Base-by-base conservation (phyloP, 192 early-diverging fungal species). In the Gryganskiella cystojenkinii region DNA sequence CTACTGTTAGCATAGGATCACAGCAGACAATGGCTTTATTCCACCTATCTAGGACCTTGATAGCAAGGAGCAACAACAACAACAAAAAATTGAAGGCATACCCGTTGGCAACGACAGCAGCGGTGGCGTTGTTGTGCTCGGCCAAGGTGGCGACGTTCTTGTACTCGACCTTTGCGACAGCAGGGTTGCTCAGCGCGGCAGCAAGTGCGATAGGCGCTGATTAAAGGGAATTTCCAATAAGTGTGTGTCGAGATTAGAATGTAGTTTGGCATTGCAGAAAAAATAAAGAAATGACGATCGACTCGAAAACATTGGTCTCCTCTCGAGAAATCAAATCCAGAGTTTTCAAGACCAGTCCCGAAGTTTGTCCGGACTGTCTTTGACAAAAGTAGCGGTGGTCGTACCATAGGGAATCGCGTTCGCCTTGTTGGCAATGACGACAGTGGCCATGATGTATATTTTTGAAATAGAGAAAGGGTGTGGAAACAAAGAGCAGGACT, bases 401-500 rank as follows among this genome's bases (percentile, higher is more conserved):
- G 27, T 74, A 54, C 88, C 81, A 69, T 84, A 88, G 7, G 88
- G 81, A 6, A 83, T 51, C 33, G 81, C 73, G 4, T 81, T 20
- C 33, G 85, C 88, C 80, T 90, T 90, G 53, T 88, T 83, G n/a
- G 88, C 88, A 44, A 90, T 59, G 33, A 82, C 79, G 44, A 90
- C 75, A 61, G 79, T 79, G 24, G 80, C 71, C 86, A 86, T 86
- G 69, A 45, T 71, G 54, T 44, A 20, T 13, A 30, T 43, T 24
- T 52, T 56, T 59, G 54, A 37, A 25, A 35, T 42, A 34, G 34
- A 19, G 17, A 49, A 43, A 27, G 44, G 27, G 40, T 4, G 25
- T 24, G 45, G 9, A 17, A 56, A 9, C 2, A 33, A 20, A 20
- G 43, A 40, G 10, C 54, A 35, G 5, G 30, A 14, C 33, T 25